phyloP scores from a whole-genome alignment of 2,329 filamentous ascomycete species.

The Paracamarosporium sp. region DNA sequence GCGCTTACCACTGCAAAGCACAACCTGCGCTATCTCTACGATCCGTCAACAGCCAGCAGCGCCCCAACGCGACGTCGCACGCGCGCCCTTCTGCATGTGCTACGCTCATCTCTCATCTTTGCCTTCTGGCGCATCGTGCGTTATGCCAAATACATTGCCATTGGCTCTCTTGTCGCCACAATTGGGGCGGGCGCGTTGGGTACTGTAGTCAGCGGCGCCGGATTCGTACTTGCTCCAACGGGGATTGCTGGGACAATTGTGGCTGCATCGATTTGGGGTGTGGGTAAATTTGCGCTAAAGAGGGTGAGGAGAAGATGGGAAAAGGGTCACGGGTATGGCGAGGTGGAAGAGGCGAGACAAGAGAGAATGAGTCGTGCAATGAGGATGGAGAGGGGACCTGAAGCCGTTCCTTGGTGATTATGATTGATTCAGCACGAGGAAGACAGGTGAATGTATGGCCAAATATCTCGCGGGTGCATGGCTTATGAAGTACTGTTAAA shows the following conservation, averaged over 20 bases:
- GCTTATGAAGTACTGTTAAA: no score
- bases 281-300: slow-evolving; percentile 45
- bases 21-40: slow-evolving; percentile 47
- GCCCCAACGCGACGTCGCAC: slow-evolving; percentile 45
- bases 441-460: no score
- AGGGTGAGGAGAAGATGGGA: slow-evolving; percentile 39
- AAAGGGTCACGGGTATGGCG: slow-evolving; percentile 22
- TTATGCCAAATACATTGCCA: slow-evolving; percentile 53
- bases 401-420: slow-evolving; percentile 5
- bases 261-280: slow-evolving; percentile 47
- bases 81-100: slow-evolving; percentile 45
- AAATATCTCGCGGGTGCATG: no score
- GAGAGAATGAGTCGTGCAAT: slow-evolving; percentile 2
- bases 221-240: slow-evolving; percentile 51
- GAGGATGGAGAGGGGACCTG: slow-evolving; percentile 4
- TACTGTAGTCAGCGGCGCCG: slow-evolving; percentile 45
- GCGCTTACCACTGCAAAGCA: slow-evolving; percentile 35
- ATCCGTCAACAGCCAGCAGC: slow-evolving; percentile 33
- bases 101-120: slow-evolving; percentile 49
- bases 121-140: slow-evolving; percentile 51
- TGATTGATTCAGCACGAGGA: not conserved
- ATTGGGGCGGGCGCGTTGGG: slow-evolving; percentile 48
- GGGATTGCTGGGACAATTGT: slow-evolving; percentile 47
- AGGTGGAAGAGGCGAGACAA: not conserved
- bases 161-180: slow-evolving; percentile 48